Percentiles rank a stretch among this genome's conserved stretches.
Conservation (phyloP, 2,329 filamentous ascomycete species). For the Aspergillus oerlinghausenensis region DNA sequence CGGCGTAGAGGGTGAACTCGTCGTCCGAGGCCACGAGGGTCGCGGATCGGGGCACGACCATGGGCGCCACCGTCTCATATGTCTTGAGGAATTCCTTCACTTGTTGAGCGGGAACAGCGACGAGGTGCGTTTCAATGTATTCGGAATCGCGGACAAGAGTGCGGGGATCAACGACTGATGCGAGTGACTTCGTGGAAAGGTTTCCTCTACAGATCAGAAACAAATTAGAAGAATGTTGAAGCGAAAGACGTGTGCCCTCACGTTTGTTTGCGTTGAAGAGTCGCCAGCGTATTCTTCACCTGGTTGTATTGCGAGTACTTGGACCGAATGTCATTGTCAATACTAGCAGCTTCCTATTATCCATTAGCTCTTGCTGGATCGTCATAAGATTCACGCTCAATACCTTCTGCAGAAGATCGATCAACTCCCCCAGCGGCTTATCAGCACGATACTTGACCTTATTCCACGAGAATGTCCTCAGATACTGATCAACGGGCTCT, state of each 20-base stretch:
- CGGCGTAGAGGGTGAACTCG: conserved; percentile 83
- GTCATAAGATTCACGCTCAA: neutral
- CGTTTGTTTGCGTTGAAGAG: conserved; percentile 84
- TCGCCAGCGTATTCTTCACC: conserved; percentile 76
- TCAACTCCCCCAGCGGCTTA: conserved; percentile 79
- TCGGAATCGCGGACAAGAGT: conserved; percentile 84
- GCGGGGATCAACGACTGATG: conserved; percentile 77
- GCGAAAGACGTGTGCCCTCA: conserved; percentile 39
- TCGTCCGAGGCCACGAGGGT: conserved; percentile 76
- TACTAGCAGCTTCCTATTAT: conserved; percentile 73
- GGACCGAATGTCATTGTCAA: conserved; percentile 92
- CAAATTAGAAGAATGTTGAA: neutral
- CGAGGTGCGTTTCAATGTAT: conserved; percentile 91
- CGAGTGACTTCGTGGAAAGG: conserved; percentile 86
- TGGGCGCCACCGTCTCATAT: conserved; percentile 83
- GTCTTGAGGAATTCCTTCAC: conserved; percentile 83
- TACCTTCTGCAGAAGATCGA: conserved; percentile 84
- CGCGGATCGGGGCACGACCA: conserved; percentile 91
- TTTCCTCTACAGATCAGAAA: conserved; percentile 61
- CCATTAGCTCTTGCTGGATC: neutral
- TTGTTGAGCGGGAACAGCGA: conserved; percentile 75
- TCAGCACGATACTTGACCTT: conserved; percentile 96
- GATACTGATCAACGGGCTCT: conserved; percentile 96
- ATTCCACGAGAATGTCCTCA: conserved; percentile 90
- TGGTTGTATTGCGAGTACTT: conserved; percentile 95